Evolutionary conservation across 73 alveolate species (phyloP).

Genomic region (Stentor roeselii): DNA sequence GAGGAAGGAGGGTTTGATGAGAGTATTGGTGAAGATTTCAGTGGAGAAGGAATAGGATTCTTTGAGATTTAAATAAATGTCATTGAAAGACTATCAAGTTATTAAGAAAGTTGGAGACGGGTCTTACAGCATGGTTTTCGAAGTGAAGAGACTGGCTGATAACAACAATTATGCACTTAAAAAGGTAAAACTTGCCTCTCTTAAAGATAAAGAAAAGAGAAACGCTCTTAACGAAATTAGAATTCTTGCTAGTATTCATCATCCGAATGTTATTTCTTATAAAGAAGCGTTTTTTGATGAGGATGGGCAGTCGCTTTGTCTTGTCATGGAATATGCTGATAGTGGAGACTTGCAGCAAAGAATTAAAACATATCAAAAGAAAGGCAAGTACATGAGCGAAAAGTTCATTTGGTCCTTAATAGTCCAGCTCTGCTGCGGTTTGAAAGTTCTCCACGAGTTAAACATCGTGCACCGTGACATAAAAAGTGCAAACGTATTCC

Average conservation of each 20-base stretch:
- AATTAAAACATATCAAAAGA: slow-evolving; percentile 53
- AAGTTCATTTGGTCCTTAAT: slow-evolving; percentile 50
- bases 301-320: slow-evolving; percentile 43
- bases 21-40: no score
- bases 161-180: slow-evolving; percentile 59
- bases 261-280: slow-evolving; percentile 65
- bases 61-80: no score
- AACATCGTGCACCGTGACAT: slow-evolving; percentile 78
- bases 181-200: slow-evolving; percentile 51
- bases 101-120: slow-evolving; percentile 48
- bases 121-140: slow-evolving; percentile 41
- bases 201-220: slow-evolving; percentile 66
- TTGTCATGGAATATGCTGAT: slow-evolving; percentile 83
- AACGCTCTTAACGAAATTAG: slow-evolving; percentile 70
- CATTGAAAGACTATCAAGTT: slow-evolving; percentile 18
- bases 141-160: slow-evolving; percentile 46
- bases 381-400: slow-evolving; percentile 48
- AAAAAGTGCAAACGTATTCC: slow-evolving; percentile 72
- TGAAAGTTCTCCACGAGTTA: slow-evolving; percentile 48
- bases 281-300: slow-evolving; percentile 86
- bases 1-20: no score
- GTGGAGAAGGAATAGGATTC: no score
- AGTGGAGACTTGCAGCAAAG: slow-evolving; percentile 67
- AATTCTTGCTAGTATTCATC: slow-evolving; percentile 69
- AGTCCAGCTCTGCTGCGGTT: slow-evolving; percentile 56